phyloP scores from a whole-genome alignment of 371 early-diverging fungal species.

The Basidiobolus meristosporus region DNA sequence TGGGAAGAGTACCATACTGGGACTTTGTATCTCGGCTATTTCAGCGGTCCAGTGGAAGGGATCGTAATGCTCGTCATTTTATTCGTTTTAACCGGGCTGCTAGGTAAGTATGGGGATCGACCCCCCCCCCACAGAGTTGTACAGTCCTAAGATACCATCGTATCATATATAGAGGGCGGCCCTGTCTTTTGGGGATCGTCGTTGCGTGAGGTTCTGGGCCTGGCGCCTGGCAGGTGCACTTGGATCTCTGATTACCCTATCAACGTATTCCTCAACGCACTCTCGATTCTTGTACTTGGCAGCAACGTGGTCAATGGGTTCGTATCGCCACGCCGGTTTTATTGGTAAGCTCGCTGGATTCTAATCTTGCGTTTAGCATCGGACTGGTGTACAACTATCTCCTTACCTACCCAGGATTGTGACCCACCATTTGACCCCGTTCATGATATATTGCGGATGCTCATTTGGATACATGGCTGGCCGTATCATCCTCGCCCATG shows the following conservation, averaged over 20 bases:
- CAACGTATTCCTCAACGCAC: conserved; percentile 17
- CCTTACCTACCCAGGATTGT: conserved; percentile 36
- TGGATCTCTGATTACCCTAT: conserved; percentile 1
- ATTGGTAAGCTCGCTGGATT: too few species aligned
- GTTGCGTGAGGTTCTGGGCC: conserved; percentile 2
- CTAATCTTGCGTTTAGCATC: too few species aligned
- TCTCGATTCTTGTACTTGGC: conserved; percentile 27
- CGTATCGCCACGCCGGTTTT: conserved; percentile 9
- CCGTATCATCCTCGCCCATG: conserved; percentile 71
- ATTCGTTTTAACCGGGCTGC: conserved; percentile 45
- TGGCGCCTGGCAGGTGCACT: conserved; percentile 1
- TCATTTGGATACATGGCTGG: conserved; percentile 74
- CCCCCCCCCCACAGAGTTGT: too few species aligned
- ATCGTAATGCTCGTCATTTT: conserved; percentile 46
- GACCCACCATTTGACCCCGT: conserved; percentile 35
- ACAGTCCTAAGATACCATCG: too few species aligned
- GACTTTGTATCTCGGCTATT: conserved; percentile 68
- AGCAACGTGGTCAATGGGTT: conserved; percentile 36
- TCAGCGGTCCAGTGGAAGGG: conserved; percentile 94
- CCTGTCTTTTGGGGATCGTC: conserved; percentile 4
- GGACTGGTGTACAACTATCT: conserved; percentile 44
- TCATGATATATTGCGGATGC: conserved; percentile 45
- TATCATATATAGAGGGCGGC: background rate
- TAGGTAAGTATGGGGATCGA: too few species aligned
- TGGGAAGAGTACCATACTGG: conserved; percentile 96